Evolutionary conservation across 345 rosid species (phyloP).

Genomic region (Lepidium africanum): DNA sequence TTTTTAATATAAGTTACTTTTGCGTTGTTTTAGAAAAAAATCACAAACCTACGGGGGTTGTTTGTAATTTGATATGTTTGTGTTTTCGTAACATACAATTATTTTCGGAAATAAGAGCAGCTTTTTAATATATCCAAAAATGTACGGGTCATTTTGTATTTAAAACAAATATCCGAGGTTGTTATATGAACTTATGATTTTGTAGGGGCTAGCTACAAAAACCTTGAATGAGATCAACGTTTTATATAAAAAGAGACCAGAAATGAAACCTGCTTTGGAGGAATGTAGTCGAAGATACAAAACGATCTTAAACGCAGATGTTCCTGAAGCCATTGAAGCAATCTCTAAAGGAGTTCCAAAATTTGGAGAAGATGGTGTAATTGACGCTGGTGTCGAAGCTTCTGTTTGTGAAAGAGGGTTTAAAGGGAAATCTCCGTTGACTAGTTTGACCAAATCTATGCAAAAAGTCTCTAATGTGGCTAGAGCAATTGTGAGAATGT

Average conservation of each 20-base stretch:
- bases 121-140: not conserved
- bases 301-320: slow-evolving; percentile 33
- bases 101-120: not conserved
- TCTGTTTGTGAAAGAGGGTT: slow-evolving; percentile 31
- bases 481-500: slow-evolving; percentile 34
- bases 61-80: not conserved
- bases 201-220: slow-evolving; percentile 6
- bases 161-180: not conserved
- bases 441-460: slow-evolving; percentile 30
- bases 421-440: slow-evolving; percentile 29
- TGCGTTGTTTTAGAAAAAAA: not conserved
- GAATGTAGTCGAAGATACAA: slow-evolving; percentile 38
- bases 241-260: slow-evolving; percentile 27
- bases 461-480: slow-evolving; percentile 33
- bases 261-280: slow-evolving; percentile 26
- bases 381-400: slow-evolving; percentile 38
- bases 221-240: slow-evolving; percentile 12
- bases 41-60: not conserved
- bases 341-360: slow-evolving; percentile 35
- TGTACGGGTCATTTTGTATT: not conserved
- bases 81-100: not conserved
- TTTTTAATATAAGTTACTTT: not conserved
- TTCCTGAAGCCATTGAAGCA: slow-evolving; percentile 45
- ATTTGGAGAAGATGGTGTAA: slow-evolving; percentile 33
- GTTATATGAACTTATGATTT: not conserved